Base-by-base conservation (phyloP, 768 basidiomycete species). In the Suillus paluster region DNA sequence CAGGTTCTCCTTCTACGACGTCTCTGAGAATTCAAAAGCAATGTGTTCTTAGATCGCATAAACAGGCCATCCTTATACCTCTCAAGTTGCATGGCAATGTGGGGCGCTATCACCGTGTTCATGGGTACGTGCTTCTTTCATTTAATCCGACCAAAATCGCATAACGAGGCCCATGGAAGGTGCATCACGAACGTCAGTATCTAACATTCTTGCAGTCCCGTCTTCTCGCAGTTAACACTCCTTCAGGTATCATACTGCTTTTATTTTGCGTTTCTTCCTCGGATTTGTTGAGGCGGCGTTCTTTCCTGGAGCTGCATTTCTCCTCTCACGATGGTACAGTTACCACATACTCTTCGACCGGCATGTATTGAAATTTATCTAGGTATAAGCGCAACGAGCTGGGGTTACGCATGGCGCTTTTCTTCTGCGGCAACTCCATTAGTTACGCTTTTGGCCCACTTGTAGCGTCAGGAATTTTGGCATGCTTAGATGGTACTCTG, bases 371-470 rank as follows among this genome's bases (percentile, higher is more conserved):
- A 21, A 52, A 12, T n/a, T n/a, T 2, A 11, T 14, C 30, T 52
- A 52, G 50, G 50, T 52, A 21, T 17, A 52, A 83, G 58, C 81
- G 84, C 36, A 78, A 78, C 33, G 90, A 92, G 70, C 80, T 92
- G 38, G 90, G 88, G 50, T 76, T 86, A 36, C 80, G 89, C 57
- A 87, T 83, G n/a, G 87, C 90, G 5, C 72, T 88, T 57, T 79
- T 92, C 30, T 83, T 82, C 54, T 89, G 89, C 63, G 91, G 91
- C 36, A 86, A 80, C 68, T 78, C 93, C 7, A 85, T 92, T 61
- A 86, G 84, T 49, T 94, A 93, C 79, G 91, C 90, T 6, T 92
- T 93, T 71, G 90, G 92, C 4, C 81, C 89, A 0, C 77, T 93
- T 19, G 83, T 92, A 54, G 90, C 91, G 5, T 89, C 89, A 19